These are phyloP conservation scores for Acacia acuminata DNA, from an alignment of 306 rosid species.

Conservation along the genomic window DNA sequence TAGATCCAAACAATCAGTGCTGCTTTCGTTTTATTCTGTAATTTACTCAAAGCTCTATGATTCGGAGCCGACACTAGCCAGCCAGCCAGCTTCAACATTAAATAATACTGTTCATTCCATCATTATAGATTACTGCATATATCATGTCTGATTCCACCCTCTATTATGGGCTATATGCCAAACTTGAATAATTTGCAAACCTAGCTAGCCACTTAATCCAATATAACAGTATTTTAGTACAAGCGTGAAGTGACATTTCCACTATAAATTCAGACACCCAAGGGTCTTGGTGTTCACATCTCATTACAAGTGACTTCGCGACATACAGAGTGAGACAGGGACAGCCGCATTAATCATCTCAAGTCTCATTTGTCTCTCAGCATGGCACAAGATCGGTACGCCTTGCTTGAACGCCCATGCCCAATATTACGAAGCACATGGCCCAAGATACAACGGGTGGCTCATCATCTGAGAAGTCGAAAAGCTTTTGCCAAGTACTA, in stretches of 20 bases:
- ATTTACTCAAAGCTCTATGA: neutral
- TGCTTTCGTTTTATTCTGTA: neutral
- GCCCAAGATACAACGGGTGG: conserved; percentile 31
- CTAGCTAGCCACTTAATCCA: neutral
- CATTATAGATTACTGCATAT: neutral
- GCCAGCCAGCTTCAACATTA: neutral
- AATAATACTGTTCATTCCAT: neutral
- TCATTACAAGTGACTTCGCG: neutral
- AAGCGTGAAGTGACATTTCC: neutral
- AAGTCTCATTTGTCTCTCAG: no score
- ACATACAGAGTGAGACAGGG: neutral
- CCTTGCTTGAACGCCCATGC: neutral
- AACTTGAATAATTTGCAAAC: neutral
- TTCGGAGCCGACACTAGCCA: neutral
- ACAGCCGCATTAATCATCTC: neutral
- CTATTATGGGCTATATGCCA: neutral
- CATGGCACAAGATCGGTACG: neutral
- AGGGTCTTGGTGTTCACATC: neutral
- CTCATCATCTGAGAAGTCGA: conserved; percentile 3
- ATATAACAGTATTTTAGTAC: neutral
- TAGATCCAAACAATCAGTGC: neutral
- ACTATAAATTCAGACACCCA: neutral
- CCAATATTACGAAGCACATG: neutral
- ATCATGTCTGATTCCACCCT: neutral
- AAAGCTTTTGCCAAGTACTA: neutral